Conservation (phyloP, 2,329 filamentous ascomycete species). For the Magnaporthiopsis incrustans region DNA sequence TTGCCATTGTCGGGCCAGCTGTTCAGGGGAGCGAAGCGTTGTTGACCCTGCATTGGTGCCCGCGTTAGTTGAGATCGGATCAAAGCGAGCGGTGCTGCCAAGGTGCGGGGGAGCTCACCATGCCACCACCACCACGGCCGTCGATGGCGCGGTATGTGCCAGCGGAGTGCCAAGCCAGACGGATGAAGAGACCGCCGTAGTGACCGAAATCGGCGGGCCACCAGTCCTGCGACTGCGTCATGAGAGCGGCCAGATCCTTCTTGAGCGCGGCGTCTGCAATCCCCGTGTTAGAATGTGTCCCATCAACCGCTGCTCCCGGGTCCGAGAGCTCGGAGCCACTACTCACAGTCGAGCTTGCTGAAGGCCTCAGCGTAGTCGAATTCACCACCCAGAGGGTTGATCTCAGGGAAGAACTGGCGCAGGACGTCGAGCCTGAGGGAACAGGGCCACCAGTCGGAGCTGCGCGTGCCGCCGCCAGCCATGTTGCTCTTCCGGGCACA, state of each 20-base stretch:
- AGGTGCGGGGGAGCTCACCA: slow-evolving; percentile 8
- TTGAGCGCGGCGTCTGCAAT: slow-evolving; percentile 49
- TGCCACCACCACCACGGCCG: slow-evolving; percentile 60
- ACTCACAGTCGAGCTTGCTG: slow-evolving; percentile 53
- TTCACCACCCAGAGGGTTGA: slow-evolving; percentile 53
- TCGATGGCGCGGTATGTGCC: slow-evolving; percentile 67
- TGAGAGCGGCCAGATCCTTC: slow-evolving; percentile 56
- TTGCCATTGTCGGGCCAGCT: slow-evolving; percentile 69
- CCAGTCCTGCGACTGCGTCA: slow-evolving; percentile 68
- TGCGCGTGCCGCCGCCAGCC: slow-evolving; percentile 56
- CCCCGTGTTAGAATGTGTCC: no score
- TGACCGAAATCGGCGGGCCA: slow-evolving; percentile 72
- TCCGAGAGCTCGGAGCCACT: neutral
- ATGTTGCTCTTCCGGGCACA: slow-evolving; percentile 23
- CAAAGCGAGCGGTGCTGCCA: no score
- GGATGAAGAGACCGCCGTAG: slow-evolving; percentile 68
- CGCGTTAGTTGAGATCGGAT: no score
- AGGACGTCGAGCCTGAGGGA: slow-evolving; percentile 58
- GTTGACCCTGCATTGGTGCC: slow-evolving; percentile 53
- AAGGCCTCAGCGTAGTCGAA: slow-evolving; percentile 67
- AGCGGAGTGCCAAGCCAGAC: slow-evolving; percentile 68
- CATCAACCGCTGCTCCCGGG: no score
- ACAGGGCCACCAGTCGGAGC: slow-evolving; percentile 65
- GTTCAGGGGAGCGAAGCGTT: slow-evolving; percentile 69
- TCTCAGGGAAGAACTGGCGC: slow-evolving; percentile 54